phyloP scores from a whole-genome alignment of 192 early-diverging fungal species.

The Chytriomyces sp. region DNA sequence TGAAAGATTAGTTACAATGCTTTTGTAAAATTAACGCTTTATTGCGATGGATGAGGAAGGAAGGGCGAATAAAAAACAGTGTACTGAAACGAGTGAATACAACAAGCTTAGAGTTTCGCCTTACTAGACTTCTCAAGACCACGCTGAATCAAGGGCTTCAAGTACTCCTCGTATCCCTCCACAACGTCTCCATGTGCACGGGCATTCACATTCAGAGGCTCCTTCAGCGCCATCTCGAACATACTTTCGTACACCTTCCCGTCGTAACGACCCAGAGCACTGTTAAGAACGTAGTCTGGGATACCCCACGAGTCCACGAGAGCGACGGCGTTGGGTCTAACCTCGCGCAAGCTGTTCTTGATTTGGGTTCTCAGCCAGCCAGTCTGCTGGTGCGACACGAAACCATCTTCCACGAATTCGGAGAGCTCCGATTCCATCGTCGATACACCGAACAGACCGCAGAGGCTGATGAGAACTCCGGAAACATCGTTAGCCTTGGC shows the following conservation, averaged over 20 bases:
- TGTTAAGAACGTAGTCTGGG: conserved; percentile 75
- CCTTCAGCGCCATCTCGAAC: conserved; percentile 70
- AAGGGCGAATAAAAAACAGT: background rate
- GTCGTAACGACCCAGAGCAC: conserved; percentile 74
- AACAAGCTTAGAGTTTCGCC: background rate
- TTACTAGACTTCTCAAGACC: background rate
- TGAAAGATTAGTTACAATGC: no score
- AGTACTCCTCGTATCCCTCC: conserved; percentile 54
- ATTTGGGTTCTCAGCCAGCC: conserved; percentile 41
- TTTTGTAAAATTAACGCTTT: no score
- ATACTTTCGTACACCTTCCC: conserved; percentile 81
- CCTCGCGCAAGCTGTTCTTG: conserved; percentile 58
- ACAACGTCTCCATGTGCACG: conserved; percentile 43
- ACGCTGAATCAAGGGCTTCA: conserved; percentile 32
- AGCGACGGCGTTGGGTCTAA: conserved; percentile 75
- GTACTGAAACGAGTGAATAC: background rate
- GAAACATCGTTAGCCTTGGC: conserved; percentile 55
- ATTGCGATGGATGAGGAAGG: background rate
- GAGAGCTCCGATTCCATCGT: conserved; percentile 79
- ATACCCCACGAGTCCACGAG: conserved; percentile 81
- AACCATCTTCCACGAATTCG: conserved; percentile 85
- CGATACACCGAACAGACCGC: conserved; percentile 80
- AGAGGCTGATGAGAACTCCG: conserved; percentile 65
- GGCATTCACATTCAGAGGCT: conserved; percentile 72
- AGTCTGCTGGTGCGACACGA: conserved; percentile 67